Conservation (phyloP, 139 green algal species). For the Trebouxia sp. region DNA sequence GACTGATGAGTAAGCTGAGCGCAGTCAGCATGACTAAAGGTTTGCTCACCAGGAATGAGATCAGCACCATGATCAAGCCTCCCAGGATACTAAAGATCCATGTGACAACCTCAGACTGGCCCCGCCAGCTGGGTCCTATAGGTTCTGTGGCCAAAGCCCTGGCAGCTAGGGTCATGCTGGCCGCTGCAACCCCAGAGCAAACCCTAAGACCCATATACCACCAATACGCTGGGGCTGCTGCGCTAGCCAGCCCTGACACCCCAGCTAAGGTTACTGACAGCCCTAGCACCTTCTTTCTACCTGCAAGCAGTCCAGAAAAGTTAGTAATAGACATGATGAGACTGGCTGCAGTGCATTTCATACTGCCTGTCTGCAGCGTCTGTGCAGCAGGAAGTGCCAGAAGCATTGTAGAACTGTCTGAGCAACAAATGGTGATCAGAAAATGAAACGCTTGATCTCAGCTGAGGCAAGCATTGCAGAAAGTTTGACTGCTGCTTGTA, state of each 20-base stretch:
- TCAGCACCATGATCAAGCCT: constrained; percentile 41
- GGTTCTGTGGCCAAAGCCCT: constrained; percentile 60
- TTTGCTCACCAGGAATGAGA: constrained; percentile 50
- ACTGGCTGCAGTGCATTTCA: no score
- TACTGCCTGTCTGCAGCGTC: no score
- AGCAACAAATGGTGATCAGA: no score
- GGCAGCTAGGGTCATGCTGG: constrained; percentile 47
- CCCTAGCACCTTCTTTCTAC: constrained; percentile 38
- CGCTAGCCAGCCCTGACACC: constrained; percentile 14
- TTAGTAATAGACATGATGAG: no score
- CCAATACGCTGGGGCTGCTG: constrained; percentile 34
- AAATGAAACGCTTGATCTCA: no score
- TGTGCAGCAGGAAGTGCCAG: no score
- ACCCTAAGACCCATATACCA: constrained; percentile 53
- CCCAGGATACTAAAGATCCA: constrained; percentile 39
- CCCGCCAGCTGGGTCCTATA: constrained; percentile 56
- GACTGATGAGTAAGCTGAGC: not conserved
- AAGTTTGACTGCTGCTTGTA: no score
- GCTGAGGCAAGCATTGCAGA: no score
- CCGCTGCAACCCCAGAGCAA: constrained; percentile 53
- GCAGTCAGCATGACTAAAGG: no score
- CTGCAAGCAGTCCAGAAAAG: no score
- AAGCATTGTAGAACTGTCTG: no score
- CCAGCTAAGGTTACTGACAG: not conserved
- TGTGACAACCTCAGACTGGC: constrained; percentile 37